Evolutionary conservation across 805 yeast genomes (phyloP).

Genomic region (Candida incommunis): DNA sequence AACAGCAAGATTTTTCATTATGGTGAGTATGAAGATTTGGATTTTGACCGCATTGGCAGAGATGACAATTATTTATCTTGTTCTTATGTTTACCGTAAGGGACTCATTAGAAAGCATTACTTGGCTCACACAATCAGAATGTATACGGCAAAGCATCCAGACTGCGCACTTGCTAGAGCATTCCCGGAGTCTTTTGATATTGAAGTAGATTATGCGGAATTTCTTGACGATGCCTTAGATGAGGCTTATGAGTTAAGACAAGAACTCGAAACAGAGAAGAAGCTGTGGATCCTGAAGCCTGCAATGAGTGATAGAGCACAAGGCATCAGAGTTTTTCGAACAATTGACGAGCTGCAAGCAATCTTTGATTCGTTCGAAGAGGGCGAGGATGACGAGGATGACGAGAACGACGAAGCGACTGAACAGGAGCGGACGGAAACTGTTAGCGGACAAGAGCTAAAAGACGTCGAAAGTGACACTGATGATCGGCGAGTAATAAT

Average conservation of each 20-base stretch:
- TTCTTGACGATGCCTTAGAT: slow-evolving; percentile 83
- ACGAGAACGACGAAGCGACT: slow-evolving; percentile 29
- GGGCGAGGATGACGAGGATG: slow-evolving; percentile 47
- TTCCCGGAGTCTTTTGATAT: slow-evolving; percentile 66
- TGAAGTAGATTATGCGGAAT: slow-evolving; percentile 92
- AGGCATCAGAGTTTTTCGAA: slow-evolving; percentile 74
- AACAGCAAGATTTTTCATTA: slow-evolving; percentile 45
- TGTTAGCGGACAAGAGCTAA: no score
- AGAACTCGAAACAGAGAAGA: slow-evolving; percentile 47
- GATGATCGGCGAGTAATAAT: slow-evolving; percentile 56
- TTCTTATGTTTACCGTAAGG: slow-evolving; percentile 80
- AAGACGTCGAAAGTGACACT: no score
- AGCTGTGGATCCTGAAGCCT: slow-evolving; percentile 85
- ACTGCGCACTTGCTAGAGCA: slow-evolving; percentile 40
- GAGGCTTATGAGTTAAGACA: slow-evolving; percentile 81
- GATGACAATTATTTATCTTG: slow-evolving; percentile 46
- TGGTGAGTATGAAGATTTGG: slow-evolving; percentile 81
- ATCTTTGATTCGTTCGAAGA: slow-evolving; percentile 82
- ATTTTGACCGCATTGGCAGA: slow-evolving; percentile 48
- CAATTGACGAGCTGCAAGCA: slow-evolving; percentile 64
- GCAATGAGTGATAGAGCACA: slow-evolving; percentile 97
- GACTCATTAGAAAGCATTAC: slow-evolving; percentile 79
- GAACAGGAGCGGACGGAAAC: slow-evolving; percentile 17
- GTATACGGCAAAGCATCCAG: slow-evolving; percentile 61
- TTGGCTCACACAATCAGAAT: slow-evolving; percentile 72